Evolutionary conservation across 352 stramenopile genomes (phyloP), one percentile per base, ranked within the genome.

Genomic region (Phytopythium aichiense): DNA sequence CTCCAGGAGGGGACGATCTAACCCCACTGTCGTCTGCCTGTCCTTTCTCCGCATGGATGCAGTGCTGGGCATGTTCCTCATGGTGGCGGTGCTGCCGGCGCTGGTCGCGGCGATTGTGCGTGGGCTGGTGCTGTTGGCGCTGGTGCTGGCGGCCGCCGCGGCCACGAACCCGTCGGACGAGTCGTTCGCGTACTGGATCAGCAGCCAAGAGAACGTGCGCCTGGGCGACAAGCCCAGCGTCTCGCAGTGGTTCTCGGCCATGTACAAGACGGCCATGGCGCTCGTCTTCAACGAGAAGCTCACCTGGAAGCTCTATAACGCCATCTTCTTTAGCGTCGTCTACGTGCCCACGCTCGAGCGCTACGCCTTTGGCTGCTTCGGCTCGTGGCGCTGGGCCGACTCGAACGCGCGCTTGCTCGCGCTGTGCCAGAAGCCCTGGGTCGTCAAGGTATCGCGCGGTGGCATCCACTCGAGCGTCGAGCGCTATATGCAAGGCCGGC

Each of bases 1-100:
- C 46, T 1, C 7, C 13, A 35, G 22, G 9, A 20, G 46, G 4
- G 23, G 28, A 11, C 23, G 5, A 35, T 53, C 1, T 45, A 50
- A 54, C 35, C 33, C 4, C 11, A 59, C 15, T 33, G 31, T 15
- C n/a, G 9, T 16, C 8, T 58, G 1, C 23, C 30, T n/a, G 15
- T 25, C 33, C 37, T 30, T 50, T 22, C 23, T 50, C 28, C 18
- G 12, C 38, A 6, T 46, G 23, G 28, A 18, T 43, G 31, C 40
- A 91, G 82, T 72, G 7, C 74, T 91, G 23, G 82, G 82, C 20
- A 86, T 87, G 77, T 91, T 91, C 63, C 76, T 91, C 52, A 73
- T 74, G 57, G 68, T 79, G 18, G 78, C 75, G n/a, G 67, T 91
- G 28, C 69, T 91, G 7, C 82, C 82, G 28, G 78, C 74, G 40